Evolutionary conservation across 208 protist genomes (phyloP).

Genomic region (Leptomonas pyrrhocoris): DNA sequence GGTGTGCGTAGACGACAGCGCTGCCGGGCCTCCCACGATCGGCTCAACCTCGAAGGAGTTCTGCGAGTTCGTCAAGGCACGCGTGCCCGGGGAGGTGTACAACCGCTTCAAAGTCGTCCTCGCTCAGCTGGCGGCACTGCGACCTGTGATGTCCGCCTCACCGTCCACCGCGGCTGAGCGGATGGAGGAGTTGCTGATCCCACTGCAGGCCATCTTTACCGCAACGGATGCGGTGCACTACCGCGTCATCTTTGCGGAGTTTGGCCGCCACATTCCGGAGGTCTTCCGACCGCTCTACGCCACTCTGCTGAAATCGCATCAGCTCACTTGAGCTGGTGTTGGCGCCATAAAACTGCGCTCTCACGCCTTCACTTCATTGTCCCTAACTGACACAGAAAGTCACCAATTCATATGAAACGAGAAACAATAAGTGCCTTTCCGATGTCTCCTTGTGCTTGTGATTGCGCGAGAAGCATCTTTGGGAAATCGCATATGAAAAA

Average conservation of each 20-base stretch:
- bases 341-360: neutral
- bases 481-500: no score
- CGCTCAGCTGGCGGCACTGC: conserved; percentile 50
- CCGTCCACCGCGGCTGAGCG: conserved; percentile 11
- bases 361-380: neutral
- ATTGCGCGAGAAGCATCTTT: no score
- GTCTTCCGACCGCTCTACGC: conserved; percentile 68
- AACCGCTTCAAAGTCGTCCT: conserved; percentile 61
- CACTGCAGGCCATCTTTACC: conserved; percentile 42
- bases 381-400: neutral
- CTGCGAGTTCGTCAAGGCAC: conserved; percentile 78
- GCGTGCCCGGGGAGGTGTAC: conserved; percentile 55
- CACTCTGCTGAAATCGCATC: conserved; percentile 32
- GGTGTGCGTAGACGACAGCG: neutral
- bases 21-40: conserved; percentile 11
- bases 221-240: conserved; percentile 44
- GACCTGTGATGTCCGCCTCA: conserved; percentile 18
- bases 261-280: conserved; percentile 79
- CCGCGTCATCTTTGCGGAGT: conserved; percentile 43
- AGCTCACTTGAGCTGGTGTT: conserved; percentile 3
- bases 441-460: no score
- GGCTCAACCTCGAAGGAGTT: conserved; percentile 79
- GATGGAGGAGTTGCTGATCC: conserved; percentile 27
- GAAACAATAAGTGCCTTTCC: no score
- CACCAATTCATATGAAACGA: no score